Evolutionary conservation across 257 asterid genomes (phyloP).

Genomic region (Solanum appendiculatum): DNA sequence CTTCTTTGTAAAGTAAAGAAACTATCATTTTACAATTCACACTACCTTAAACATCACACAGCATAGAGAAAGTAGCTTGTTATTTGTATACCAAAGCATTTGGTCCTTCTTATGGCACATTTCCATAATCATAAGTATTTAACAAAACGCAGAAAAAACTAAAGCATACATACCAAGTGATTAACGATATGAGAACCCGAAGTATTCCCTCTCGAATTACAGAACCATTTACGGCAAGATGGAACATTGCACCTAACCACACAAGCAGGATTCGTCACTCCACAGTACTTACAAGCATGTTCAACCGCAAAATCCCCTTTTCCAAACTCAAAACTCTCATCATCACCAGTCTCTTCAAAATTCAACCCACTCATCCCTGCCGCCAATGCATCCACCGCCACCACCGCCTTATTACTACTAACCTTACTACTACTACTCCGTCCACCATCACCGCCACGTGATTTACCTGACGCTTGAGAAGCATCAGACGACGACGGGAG

Average conservation of each 20-base stretch:
- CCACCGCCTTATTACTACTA: slow-evolving; percentile 45
- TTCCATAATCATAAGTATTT: not conserved
- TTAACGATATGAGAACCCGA: slow-evolving; percentile 97
- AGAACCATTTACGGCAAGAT: slow-evolving; percentile 93
- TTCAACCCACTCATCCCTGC: slow-evolving; percentile 92
- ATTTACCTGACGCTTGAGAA: slow-evolving; percentile 34
- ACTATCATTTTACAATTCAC: not conserved
- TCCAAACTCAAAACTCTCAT: slow-evolving; percentile 75
- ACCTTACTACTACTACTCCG: not conserved
- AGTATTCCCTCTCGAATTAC: slow-evolving; percentile 96
- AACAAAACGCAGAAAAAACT: not conserved
- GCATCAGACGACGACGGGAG: slow-evolving; percentile 55
- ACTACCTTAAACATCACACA: not conserved
- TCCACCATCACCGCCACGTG: slow-evolving; percentile 21
- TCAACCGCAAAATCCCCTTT: slow-evolving; percentile 79
- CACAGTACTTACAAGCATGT: slow-evolving; percentile 92
- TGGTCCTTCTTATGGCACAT: not conserved
- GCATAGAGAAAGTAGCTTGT: not conserved
- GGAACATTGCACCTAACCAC: slow-evolving; percentile 96
- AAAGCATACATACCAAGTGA: slow-evolving; percentile 67
- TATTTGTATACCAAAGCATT: not conserved
- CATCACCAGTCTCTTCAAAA: slow-evolving; percentile 94
- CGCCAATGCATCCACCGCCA: slow-evolving; percentile 75
- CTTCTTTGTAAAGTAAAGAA: not conserved
- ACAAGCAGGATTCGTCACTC: slow-evolving; percentile 91